phyloP scores from a whole-genome alignment of 2,329 filamentous ascomycete genomes.

The Knufia fluminis region DNA sequence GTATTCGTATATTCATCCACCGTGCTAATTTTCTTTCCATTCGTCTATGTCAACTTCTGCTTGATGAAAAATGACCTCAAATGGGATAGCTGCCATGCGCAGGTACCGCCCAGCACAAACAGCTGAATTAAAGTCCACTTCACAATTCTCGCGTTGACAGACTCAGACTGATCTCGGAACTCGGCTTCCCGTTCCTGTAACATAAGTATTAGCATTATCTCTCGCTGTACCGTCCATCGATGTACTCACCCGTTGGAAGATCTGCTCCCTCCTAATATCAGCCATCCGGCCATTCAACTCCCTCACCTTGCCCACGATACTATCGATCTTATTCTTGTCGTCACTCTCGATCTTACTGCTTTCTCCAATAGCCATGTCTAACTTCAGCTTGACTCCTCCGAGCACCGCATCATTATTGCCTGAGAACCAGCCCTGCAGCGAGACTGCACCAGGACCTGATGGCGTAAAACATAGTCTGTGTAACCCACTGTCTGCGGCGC shows the following conservation, averaged over 20 bases:
- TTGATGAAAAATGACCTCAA: conserved; percentile 98
- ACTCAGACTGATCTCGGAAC: conserved; percentile 94
- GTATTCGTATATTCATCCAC: conserved; percentile 8
- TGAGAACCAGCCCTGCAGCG: conserved; percentile 62
- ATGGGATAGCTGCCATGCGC: conserved; percentile 94
- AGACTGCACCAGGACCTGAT: conserved; percentile 58
- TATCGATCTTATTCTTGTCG: conserved; percentile 86
- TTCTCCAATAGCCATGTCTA: conserved; percentile 91
- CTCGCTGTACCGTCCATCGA: background rate
- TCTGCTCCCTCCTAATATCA: conserved; percentile 87
- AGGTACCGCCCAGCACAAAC: conserved; percentile 72
- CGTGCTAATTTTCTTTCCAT: conserved; percentile 15
- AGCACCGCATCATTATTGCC: conserved; percentile 53
- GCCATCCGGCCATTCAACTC: conserved; percentile 79
- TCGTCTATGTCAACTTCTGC: conserved; percentile 85
- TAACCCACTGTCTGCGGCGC: conserved; percentile 84
- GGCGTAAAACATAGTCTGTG: conserved; percentile 94
- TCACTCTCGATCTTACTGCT: conserved; percentile 86
- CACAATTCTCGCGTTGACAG: conserved; percentile 82
- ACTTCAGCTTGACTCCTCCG: conserved; percentile 69
- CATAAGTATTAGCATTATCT: conserved; percentile 6
- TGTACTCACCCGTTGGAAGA: conserved; percentile 74
- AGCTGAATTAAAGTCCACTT: conserved; percentile 92
- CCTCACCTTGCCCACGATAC: conserved; percentile 77
- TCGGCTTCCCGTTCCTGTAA: conserved; percentile 86